Evolutionary conservation across 2,329 filamentous ascomycete genomes (phyloP).

Genomic region (Colletotrichum salicis): DNA sequence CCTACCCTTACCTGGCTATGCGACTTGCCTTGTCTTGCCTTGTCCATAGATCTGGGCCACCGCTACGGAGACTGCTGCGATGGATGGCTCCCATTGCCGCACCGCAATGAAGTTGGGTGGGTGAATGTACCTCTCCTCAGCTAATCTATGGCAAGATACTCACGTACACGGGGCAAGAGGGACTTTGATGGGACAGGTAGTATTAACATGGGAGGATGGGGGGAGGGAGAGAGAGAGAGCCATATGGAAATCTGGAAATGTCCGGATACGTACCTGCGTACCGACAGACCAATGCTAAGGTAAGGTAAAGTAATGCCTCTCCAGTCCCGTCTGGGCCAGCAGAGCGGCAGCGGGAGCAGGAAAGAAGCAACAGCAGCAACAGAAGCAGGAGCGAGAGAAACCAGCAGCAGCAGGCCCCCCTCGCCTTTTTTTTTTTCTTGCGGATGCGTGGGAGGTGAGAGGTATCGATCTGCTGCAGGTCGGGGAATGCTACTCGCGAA

Average conservation of each 20-base stretch:
- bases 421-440: conserved; percentile 11
- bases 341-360: conserved; percentile 14
- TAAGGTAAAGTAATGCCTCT: conserved; percentile 5
- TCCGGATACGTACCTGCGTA: conserved; percentile 17
- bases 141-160: background rate
- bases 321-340: conserved; percentile 21
- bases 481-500: conserved; percentile 11
- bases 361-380: conserved; percentile 7
- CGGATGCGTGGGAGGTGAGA: conserved; percentile 20
- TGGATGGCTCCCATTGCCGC: conserved; percentile 2
- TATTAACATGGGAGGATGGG: background rate
- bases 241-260: background rate
- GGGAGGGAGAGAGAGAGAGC: background rate
- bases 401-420: conserved; percentile 7
- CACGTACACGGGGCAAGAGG: conserved; percentile 8
- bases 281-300: conserved; percentile 21
- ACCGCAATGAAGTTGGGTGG: conserved; percentile 1
- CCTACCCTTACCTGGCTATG: conserved; percentile 3
- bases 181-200: background rate
- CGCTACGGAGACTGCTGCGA: conserved; percentile 1
- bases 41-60: conserved; percentile 6
- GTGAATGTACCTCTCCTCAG: conserved; percentile 3
- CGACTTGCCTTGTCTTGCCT: conserved; percentile 7
- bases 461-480: conserved; percentile 30
- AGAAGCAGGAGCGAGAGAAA: conserved; percentile 7